Evolutionary conservation across 371 early-diverging fungal genomes (phyloP), one percentile per base, ranked within the genome.

Genomic region (Mucor circinelloides): DNA sequence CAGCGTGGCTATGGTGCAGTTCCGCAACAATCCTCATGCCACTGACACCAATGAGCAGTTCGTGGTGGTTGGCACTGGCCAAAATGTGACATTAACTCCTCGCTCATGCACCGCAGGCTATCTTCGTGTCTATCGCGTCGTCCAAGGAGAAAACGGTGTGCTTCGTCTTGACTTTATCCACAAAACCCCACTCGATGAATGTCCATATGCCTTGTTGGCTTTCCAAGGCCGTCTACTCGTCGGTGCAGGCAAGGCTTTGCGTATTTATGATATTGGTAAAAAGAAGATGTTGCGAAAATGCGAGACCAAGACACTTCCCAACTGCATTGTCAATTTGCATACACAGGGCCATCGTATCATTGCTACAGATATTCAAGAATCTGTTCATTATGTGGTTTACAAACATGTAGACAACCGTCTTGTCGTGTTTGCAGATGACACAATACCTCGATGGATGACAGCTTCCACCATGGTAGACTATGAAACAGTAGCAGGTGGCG

Each of bases 211-310:
- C 0, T 64, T 99, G 34, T 75, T 90, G 34, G 80, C 89, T 25
- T 98, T 98, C 89, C 93, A 94, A 76, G 98, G 97, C 6, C 85
- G 92, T 23, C 77, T 98, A 52, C 73, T 96, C 48, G 98, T 94
- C 6, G 97, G 95, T 28, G 85, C 95, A 61, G 98, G 98, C 23
- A 89, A 90, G 71, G 82, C 87, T 0, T 82, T 99, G 17, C 87
- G 97, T 21, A 90, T 98, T 54, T 99, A 97, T 71, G 98, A 95
- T 67, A 67, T 96, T 15, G 99, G 99, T 28, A 92, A 91, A 73
- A 90, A 91, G 78, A 93, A 93, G 80, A 77, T 99, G 79, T 85
- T 99, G 38, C 82, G 93, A 59, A 97, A 97, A 73, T 93, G 94
- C 60, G 98, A 97, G 80, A 85, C 86, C 59, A 87, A 85, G 83